These are phyloP conservation scores for Polychaeton citri DNA, from an alignment of 2,329 filamentous ascomycete species.

Conservation along the genomic window DNA sequence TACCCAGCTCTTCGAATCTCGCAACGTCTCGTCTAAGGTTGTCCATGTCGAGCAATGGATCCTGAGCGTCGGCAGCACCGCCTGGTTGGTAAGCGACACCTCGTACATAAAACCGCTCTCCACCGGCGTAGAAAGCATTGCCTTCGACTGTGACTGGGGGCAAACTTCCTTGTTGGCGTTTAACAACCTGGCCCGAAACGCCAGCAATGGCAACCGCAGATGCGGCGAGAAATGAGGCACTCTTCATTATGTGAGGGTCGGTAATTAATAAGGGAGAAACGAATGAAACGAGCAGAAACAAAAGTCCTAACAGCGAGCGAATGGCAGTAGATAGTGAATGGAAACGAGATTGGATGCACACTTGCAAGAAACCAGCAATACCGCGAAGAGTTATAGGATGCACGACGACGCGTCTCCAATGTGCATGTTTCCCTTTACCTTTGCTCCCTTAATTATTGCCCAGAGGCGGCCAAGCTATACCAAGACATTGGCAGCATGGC, in stretches of 20 bases:
- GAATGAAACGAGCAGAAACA: neutral
- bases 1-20: conserved; percentile 67
- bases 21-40: conserved; percentile 66
- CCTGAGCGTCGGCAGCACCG: conserved; percentile 48
- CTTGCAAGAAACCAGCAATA: no score
- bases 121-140: conserved; percentile 42
- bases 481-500: neutral
- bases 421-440: neutral
- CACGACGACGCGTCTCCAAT: neutral
- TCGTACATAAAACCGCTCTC: conserved; percentile 46
- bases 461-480: neutral
- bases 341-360: no score
- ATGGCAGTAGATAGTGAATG: no score
- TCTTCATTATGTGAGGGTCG: conserved; percentile 7
- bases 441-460: neutral
- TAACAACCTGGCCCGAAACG: conserved; percentile 6
- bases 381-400: no score
- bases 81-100: conserved; percentile 43
- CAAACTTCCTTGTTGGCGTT: conserved; percentile 8
- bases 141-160: conserved; percentile 13
- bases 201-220: conserved; percentile 8
- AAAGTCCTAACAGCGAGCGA: no score
- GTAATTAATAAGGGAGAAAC: neutral
- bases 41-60: conserved; percentile 59
- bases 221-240: conserved; percentile 5